Evolutionary conservation across 176 grass and related monocot genomes (phyloP), one percentile per base, ranked within the genome.

Genomic region (Bonia amplexicaulis): DNA sequence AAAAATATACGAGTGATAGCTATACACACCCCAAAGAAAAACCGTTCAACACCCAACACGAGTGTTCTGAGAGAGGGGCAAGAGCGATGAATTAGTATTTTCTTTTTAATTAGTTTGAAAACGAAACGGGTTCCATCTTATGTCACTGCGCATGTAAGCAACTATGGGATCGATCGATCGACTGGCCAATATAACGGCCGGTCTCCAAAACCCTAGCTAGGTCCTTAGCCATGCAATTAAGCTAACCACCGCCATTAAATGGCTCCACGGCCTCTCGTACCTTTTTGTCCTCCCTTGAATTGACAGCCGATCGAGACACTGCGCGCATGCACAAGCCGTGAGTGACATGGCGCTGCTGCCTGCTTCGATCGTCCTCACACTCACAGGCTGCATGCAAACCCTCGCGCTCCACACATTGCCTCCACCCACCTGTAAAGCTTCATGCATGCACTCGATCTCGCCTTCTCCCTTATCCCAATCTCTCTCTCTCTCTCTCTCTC

Each of bases 121-220:
- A 19, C 15, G 48, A 39, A 39, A 79, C 2, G 59, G 15, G 61
- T 41, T 40, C 1, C 71, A 6, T 20, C 46, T 70, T 88, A 63
- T 78, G 64, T 88, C 86, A 83, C 53, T 77, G 65, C 86, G 53
- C 81, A 83, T 83, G 86, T 77, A 88, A 88, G 82, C 77, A n/a
- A 77, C 23, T 1, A 29, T 15, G 71, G 27, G 20, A 27, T 17
- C 40, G 53, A 69, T 46, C 58, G 59, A 57, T 42, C 45, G 49
- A 48, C 11, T 6, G 26, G 55, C 23, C 54, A 31, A 40, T 22
- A 37, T 55, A 80, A 48, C 44, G 12, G n/a, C 42, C 42, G 12
- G 42, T 37, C 23, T 31, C 45, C 46, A 51, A 48, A 69, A 66
- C 20, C 46, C 33, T 81, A 41, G 47, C 26, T 41, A 22, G 22